Base-by-base conservation (phyloP, 2,329 filamentous ascomycete genomes). In the Geosmithia flava region DNA sequence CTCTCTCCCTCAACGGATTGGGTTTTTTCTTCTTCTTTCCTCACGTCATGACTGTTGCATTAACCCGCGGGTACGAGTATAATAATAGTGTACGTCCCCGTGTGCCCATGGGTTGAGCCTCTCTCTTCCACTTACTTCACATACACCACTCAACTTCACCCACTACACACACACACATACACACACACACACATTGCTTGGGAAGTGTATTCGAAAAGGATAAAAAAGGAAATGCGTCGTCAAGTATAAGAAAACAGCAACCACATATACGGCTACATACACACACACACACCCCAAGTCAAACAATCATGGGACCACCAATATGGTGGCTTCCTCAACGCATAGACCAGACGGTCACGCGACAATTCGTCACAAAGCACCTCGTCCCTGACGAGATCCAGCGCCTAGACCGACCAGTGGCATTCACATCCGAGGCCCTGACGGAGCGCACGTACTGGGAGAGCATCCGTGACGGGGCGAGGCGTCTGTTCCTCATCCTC, bases 401-500 rank as follows among this genome's bases (percentile, higher is more conserved):
- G 48, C 76, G 76, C 48, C 67, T 90, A 44, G 75, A 83, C 56
- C 68, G 69, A 41, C 78, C 78, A 8, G 68, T 87, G 44, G 76
- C 70, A 20, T 87, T 87, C 60, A 83, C 83, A 29, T 56, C 53
- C 44, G 80, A 81, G 55, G 78, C 78, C 48, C 62, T 78, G 49
- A 87, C 83, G 3, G 80, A 87, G 60, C 77, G 82, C 52, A 87
- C 83, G 1, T 89, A 89, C 60, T 81, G 84, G 69, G 83, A 88
- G 59, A 87, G 84, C 81, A 87, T 89, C 49, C 67, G 84, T 44
- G 68, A 77, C 48, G 82, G 81, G 55, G 81, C 82, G 7, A 81
- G 80, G 57, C 74, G 80, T 44, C 69, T 88, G 40, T 89, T 88
- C 57, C 68, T 90, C 44, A 80, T 87, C 40, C 68, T 89, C 23